A percentile compares a stretch with the other conserved stretches of the same genome.
These are phyloP conservation scores for Cladosporium sp. DNA, from an alignment of 2,329 filamentous ascomycete genomes.

Conservation along the genomic window DNA sequence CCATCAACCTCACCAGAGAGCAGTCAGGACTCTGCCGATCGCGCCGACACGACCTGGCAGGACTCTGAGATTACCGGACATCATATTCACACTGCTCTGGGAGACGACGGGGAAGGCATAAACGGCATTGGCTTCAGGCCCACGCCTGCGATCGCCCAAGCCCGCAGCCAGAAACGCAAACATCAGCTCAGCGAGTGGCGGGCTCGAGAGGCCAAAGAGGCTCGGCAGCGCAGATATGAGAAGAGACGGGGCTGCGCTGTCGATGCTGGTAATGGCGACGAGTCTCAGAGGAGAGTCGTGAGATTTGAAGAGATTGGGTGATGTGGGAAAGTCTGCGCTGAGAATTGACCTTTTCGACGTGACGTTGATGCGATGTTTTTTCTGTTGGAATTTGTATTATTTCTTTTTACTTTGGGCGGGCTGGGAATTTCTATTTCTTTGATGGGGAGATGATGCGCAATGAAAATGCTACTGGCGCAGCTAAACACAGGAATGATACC, in stretches of 20 bases:
- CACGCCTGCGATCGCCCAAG: conserved; percentile 59
- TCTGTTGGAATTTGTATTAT: neutral
- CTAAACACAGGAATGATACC: conserved; percentile 12
- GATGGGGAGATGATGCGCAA: neutral
- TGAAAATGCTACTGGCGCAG: neutral
- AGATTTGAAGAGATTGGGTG: conserved; percentile 16
- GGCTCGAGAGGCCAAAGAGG: conserved; percentile 58
- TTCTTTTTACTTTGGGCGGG: neutral
- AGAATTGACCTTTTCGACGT: neutral
- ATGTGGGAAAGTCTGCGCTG: neutral
- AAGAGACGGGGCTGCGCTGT: conserved; percentile 23
- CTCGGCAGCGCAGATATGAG: conserved; percentile 57
- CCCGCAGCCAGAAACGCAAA: conserved; percentile 55
- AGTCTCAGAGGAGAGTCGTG: conserved; percentile 10
- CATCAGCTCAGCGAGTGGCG: conserved; percentile 62
- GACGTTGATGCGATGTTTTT: neutral
- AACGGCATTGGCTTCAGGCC: conserved; percentile 65
- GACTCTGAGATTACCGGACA: conserved; percentile 64
- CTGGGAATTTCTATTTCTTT: neutral
- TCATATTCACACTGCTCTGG: conserved; percentile 52
- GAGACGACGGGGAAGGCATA: conserved; percentile 63
- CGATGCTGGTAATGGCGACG: neutral
- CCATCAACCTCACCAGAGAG: neutral
- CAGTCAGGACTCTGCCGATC: conserved; percentile 12
- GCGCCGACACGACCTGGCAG: conserved; percentile 53